Conservation (phyloP, 2,329 filamentous ascomycete genomes). For the Myriosclerotinia duriaeana region DNA sequence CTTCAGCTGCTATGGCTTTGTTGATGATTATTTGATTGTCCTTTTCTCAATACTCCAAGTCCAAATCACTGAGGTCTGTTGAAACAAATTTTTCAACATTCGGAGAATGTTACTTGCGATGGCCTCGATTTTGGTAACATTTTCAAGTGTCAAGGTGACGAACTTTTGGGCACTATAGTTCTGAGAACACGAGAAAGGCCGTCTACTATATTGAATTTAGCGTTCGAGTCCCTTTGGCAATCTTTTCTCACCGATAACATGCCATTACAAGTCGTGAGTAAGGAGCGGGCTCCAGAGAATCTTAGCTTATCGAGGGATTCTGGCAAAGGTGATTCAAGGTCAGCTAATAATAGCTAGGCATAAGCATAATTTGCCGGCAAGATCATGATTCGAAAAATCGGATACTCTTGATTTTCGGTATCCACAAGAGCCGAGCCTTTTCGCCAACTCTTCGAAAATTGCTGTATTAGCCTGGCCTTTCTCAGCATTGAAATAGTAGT, state of each 20-base stretch:
- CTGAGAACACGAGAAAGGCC: conserved; percentile 4
- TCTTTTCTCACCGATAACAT: background rate
- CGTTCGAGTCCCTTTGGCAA: too few species aligned
- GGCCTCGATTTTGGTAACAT: too few species aligned
- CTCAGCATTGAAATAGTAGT: background rate
- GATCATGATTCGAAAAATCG: background rate
- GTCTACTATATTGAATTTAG: background rate
- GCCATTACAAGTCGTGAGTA: background rate
- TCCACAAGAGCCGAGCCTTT: background rate
- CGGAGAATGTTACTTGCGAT: background rate
- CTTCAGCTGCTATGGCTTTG: background rate
- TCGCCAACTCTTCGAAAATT: background rate
- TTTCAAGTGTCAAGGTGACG: background rate
- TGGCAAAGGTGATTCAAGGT: background rate
- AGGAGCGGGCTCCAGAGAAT: background rate
- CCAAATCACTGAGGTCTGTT: conserved; percentile 24
- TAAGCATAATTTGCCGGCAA: background rate
- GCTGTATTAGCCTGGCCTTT: background rate
- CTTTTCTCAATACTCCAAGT: conserved; percentile 14
- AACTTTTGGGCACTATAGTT: background rate
- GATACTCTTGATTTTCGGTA: background rate
- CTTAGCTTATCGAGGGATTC: background rate
- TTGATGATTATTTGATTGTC: background rate
- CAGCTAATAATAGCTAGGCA: background rate
- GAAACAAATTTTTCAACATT: background rate